phyloP scores from a whole-genome alignment of 2,329 filamentous ascomycete genomes.

The Ophiocordyceps camponoti-floridani region DNA sequence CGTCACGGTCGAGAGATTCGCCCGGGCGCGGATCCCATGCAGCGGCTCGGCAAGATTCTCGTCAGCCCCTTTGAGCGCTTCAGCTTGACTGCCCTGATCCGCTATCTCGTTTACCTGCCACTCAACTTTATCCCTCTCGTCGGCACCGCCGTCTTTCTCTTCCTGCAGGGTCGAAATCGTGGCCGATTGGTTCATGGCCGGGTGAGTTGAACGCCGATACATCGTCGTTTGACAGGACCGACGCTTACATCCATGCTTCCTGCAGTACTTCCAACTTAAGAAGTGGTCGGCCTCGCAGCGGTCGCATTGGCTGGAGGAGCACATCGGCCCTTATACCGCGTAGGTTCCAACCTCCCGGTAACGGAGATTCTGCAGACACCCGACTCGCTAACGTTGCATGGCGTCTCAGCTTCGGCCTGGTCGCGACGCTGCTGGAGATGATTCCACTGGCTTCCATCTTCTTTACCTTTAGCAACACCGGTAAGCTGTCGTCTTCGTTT shows the following conservation, averaged over 20 bases:
- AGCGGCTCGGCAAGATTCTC: constrained; percentile 36
- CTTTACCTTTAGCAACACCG: constrained; percentile 78
- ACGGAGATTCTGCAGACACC: background rate
- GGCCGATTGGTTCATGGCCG: constrained; percentile 32
- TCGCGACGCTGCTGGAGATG: constrained; percentile 69
- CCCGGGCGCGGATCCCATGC: constrained; percentile 35
- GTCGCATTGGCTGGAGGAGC: constrained; percentile 49
- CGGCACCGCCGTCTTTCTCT: constrained; percentile 65
- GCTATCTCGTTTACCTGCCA: constrained; percentile 73
- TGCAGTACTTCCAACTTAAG: constrained; percentile 84
- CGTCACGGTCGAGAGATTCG: constrained; percentile 58
- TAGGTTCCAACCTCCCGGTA: constrained; percentile 25
- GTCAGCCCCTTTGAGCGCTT: constrained; percentile 40
- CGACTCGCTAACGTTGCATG: constrained; percentile 2
- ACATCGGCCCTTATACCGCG: constrained; percentile 66
- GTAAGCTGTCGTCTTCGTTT: constrained; percentile 15
- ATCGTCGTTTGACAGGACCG: background rate
- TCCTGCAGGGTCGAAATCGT: constrained; percentile 47
- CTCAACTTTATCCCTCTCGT: constrained; percentile 87
- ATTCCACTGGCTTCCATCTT: constrained; percentile 67
- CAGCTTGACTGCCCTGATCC: constrained; percentile 44
- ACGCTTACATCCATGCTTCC: background rate
- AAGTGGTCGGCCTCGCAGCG: constrained; percentile 51
- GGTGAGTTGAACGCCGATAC: constrained; percentile 25
- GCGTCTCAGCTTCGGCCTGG: constrained; percentile 46